A percentile compares a stretch with the other conserved stretches of the same genome.
phyloP scores from a whole-genome alignment of 1,284 basidiomycete genomes.

The Leccinum variabile region DNA sequence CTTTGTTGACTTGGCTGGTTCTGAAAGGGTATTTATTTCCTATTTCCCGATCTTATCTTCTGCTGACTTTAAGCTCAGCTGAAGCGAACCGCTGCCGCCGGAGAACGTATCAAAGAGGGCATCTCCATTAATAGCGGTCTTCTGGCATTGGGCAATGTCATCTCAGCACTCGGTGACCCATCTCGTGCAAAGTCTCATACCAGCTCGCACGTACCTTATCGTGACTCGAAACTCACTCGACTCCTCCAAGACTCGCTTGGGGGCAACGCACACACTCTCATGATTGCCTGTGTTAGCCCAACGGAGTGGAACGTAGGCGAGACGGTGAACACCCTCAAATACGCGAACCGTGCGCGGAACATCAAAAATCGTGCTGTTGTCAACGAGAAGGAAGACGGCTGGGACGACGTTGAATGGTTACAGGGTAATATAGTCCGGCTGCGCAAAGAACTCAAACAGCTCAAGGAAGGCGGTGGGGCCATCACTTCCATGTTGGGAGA shows the following conservation, averaged over 20 bases:
- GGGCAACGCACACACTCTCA: not conserved
- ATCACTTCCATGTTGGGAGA: constrained; percentile 27
- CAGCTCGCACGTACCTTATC: constrained; percentile 58
- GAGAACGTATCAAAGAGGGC: constrained; percentile 95
- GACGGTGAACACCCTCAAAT: constrained; percentile 97
- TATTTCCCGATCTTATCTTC: constrained; percentile 6
- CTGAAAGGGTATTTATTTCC: constrained; percentile 73
- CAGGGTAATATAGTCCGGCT: constrained; percentile 84
- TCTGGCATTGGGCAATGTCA: constrained; percentile 96
- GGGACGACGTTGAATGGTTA: constrained; percentile 97
- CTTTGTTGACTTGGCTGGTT: constrained; percentile 97
- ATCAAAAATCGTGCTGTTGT: constrained; percentile 95
- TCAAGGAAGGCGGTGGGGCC: constrained; percentile 66
- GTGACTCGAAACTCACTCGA: not conserved
- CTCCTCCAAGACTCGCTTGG: not conserved
- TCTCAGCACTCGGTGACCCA: constrained; percentile 97
- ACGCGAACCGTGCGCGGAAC: constrained; percentile 95
- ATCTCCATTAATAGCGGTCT: constrained; percentile 98
- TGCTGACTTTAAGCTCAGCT: constrained; percentile 49
- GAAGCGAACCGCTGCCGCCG: constrained; percentile 89
- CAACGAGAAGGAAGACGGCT: constrained; percentile 95
- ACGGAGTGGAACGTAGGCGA: constrained; percentile 95
- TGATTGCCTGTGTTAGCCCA: constrained; percentile 85
- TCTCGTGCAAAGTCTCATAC: constrained; percentile 74
- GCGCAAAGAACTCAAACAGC: constrained; percentile 75